Percentiles rank a stretch among this genome's conserved stretches.
Evolutionary conservation across 805 yeast genomes (phyloP).

Genomic region (Candida adriatica): DNA sequence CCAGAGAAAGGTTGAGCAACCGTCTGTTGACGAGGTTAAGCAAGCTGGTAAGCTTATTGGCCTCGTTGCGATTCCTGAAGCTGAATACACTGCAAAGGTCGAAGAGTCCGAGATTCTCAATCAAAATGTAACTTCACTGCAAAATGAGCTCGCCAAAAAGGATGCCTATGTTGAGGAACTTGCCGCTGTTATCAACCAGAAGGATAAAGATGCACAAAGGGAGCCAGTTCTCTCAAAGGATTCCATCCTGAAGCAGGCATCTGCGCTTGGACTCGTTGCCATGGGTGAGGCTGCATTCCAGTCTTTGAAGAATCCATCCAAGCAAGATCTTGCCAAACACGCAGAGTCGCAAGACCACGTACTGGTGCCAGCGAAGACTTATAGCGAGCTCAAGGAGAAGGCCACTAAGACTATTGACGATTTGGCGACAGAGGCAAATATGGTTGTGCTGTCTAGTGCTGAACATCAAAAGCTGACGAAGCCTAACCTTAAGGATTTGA

Average conservation of each 20-base stretch:
- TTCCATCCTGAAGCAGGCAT: conserved; percentile 9
- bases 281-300: conserved; percentile 8
- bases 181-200: conserved; percentile 7
- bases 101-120: conserved; percentile 1
- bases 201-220: conserved; percentile 9
- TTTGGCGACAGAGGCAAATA: conserved; percentile 16
- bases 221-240: conserved; percentile 12
- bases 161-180: conserved; percentile 11
- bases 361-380: conserved; percentile 13
- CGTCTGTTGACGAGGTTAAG: conserved; percentile 14
- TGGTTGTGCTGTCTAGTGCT: conserved; percentile 8
- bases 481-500: conserved; percentile 9
- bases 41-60: conserved; percentile 3
- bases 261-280: conserved; percentile 11
- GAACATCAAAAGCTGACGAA: conserved; percentile 12
- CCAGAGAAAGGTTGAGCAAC: conserved; percentile 12
- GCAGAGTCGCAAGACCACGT: conserved; percentile 8
- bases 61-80: conserved; percentile 5
- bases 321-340: conserved; percentile 4
- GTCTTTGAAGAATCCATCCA: conserved; percentile 7
- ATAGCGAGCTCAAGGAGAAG: conserved; percentile 4
- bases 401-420: conserved; percentile 18
- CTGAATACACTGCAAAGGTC: conserved; percentile 4
- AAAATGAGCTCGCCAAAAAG: conserved; percentile 9
- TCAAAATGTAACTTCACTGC: conserved; percentile 2